These are phyloP conservation scores for Cardiospermum halicacabum DNA, from an alignment of 345 rosid species.

Conservation along the genomic window DNA sequence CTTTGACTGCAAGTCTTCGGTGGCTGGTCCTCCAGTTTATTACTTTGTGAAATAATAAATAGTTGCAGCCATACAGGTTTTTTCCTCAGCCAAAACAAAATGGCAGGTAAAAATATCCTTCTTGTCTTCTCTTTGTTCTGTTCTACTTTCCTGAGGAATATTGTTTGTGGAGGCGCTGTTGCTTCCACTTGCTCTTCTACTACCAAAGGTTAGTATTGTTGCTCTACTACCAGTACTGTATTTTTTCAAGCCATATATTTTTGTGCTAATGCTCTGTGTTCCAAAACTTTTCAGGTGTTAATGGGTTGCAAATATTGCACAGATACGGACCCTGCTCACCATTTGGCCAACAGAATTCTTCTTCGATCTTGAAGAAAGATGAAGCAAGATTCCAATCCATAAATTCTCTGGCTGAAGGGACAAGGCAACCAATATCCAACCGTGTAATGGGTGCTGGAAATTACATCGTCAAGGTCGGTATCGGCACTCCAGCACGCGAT, in stretches of 20 bases:
- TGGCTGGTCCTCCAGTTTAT: too few relatives aligned
- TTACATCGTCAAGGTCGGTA: conserved; percentile 15
- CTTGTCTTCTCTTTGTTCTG: neutral
- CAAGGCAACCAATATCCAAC: neutral
- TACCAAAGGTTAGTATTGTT: neutral
- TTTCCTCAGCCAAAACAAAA: neutral
- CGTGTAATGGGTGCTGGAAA: neutral
- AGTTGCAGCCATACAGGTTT: neutral
- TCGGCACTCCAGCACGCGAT: conserved; percentile 24
- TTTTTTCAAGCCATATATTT: neutral
- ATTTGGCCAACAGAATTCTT: neutral
- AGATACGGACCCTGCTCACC: conserved; percentile 12
- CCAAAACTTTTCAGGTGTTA: neutral
- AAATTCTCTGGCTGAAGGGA: neutral
- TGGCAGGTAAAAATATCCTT: neutral
- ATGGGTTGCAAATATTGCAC: neutral
- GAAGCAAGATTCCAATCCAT: conserved; percentile 3
- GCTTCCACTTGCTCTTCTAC: neutral
- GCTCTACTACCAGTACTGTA: neutral
- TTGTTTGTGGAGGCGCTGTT: neutral
- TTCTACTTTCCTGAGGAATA: neutral
- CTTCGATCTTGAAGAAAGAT: neutral
- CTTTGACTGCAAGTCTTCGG: neutral
- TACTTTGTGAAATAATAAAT: neutral
- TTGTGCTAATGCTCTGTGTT: neutral